phyloP scores from a whole-genome alignment of 176 grass and related monocot genomes.

The Miscanthus lutarioriparius region DNA sequence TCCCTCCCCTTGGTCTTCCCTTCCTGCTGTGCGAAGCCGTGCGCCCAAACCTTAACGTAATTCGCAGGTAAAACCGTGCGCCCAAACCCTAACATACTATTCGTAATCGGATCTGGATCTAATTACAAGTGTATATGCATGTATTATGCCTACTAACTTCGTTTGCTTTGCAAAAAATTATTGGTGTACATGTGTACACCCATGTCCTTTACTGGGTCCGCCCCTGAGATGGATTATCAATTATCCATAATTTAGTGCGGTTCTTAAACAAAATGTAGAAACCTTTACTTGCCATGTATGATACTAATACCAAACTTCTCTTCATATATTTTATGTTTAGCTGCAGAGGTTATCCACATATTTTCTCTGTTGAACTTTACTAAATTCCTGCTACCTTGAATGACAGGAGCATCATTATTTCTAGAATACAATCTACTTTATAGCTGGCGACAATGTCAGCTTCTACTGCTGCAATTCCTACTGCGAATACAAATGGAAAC shows the following conservation, averaged over 20 bases:
- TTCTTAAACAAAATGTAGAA: slow-evolving; percentile 3
- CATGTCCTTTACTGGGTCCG: background rate
- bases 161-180: background rate
- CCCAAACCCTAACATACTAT: background rate
- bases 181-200: background rate
- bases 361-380: background rate
- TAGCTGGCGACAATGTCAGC: slow-evolving; percentile 55
- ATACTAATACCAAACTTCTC: background rate
- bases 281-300: background rate
- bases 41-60: background rate
- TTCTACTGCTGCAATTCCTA: slow-evolving; percentile 57
- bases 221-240: slow-evolving; percentile 10
- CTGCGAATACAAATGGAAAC: slow-evolving; percentile 50
- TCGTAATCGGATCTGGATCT: background rate
- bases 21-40: background rate
- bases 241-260: background rate
- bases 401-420: slow-evolving; percentile 30
- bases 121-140: background rate
- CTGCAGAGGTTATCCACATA: background rate
- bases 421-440: slow-evolving; percentile 1
- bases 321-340: slow-evolving; percentile 10
- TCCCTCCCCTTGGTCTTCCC: background rate
- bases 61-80: too few relatives aligned
- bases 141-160: background rate
- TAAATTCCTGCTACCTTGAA: slow-evolving; percentile 18